These are phyloP conservation scores for Colletotrichum sp. DNA, from an alignment of 2,329 filamentous ascomycete species.

Conservation along the genomic window DNA sequence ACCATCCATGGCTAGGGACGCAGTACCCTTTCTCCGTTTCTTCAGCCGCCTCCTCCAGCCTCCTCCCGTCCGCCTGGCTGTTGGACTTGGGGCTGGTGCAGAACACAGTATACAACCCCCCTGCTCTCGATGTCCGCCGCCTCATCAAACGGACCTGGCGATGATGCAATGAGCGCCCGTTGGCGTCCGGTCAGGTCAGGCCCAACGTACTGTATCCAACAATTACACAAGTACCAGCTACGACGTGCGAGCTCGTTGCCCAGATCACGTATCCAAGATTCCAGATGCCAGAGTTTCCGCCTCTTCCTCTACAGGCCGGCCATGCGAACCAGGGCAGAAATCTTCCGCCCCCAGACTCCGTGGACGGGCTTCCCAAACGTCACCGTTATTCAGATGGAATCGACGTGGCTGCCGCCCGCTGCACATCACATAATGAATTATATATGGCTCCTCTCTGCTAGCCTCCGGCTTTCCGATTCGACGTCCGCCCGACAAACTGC, in stretches of 20 bases:
- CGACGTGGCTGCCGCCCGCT: conserved; percentile 6
- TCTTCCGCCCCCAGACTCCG: neutral
- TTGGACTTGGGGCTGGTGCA: neutral
- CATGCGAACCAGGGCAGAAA: conserved; percentile 8
- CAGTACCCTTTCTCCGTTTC: neutral
- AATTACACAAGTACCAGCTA: neutral
- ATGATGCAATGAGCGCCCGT: conserved; percentile 4
- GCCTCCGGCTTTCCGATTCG: conserved; percentile 7
- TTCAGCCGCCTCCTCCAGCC: neutral
- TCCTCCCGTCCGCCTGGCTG: neutral
- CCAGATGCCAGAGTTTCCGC: neutral
- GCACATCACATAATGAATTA: neutral
- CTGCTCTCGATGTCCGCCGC: neutral
- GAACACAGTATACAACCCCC: neutral
- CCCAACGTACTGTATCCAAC: neutral
- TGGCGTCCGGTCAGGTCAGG: neutral
- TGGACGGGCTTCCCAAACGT: neutral
- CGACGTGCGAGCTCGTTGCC: neutral
- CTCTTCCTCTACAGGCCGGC: neutral
- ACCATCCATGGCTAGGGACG: neutral
- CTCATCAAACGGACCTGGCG: neutral
- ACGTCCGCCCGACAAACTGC: neutral
- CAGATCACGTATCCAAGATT: neutral
- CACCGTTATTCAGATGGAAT: conserved; percentile 19
- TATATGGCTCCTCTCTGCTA: neutral